Percentiles rank a stretch among this genome's conserved stretches.
These are phyloP conservation scores for Purshia tridentata DNA, from an alignment of 306 rosid species.

Conservation along the genomic window DNA sequence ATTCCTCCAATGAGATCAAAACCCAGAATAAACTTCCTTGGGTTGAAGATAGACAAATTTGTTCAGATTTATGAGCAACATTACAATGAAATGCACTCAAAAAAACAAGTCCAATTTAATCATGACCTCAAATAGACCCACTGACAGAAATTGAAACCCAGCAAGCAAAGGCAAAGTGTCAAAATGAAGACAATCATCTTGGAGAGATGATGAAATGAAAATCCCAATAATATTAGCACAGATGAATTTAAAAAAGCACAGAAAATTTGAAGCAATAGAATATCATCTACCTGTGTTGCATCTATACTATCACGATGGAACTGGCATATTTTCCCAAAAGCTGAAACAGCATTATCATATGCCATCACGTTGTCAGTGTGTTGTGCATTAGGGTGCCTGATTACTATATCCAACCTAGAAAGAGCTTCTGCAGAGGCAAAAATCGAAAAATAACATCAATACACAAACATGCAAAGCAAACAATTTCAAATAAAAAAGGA, in stretches of 20 bases:
- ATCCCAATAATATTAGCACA: background rate
- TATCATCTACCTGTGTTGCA: conserved; percentile 65
- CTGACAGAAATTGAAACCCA: background rate
- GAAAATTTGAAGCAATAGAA: background rate
- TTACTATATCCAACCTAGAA: conserved; percentile 77
- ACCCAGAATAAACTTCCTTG: background rate
- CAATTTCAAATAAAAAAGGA: background rate
- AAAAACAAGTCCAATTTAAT: background rate
- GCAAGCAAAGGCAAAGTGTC: background rate
- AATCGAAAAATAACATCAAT: conserved; percentile 19
- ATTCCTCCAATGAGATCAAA: background rate
- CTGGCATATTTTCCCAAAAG: conserved; percentile 85
- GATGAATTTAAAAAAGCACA: background rate
- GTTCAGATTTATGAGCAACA: too few relatives aligned
- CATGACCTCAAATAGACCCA: background rate
- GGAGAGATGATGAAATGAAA: background rate
- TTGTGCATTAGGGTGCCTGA: conserved; percentile 79
- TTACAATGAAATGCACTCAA: background rate
- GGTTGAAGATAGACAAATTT: too few relatives aligned
- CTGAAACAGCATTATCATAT: conserved; percentile 97
- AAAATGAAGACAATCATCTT: background rate
- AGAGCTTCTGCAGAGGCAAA: conserved; percentile 71
- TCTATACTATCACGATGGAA: conserved; percentile 85
- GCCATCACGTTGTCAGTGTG: conserved; percentile 84
- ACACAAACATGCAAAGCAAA: background rate